Evolutionary conservation across 768 basidiomycete genomes (phyloP), one percentile per base, ranked within the genome.

Genomic region (Nidularia sp.): DNA sequence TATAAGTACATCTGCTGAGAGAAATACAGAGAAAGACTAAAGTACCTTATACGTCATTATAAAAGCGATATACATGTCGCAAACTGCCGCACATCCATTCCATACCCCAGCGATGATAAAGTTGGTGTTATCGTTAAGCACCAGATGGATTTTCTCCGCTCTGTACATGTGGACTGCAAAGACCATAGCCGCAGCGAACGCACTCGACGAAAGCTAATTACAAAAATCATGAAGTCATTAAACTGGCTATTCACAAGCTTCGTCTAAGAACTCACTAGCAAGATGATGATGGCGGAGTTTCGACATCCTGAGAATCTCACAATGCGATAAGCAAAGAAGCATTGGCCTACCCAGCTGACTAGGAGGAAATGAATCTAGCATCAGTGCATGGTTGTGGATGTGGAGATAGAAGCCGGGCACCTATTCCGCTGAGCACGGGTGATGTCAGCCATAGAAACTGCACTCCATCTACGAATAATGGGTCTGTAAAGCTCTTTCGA

Each of bases 401-500:
- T 29, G 25, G 25, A 29, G 25, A 29, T 29, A 5, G 46, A 22
- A 8, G 22, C 34, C 12, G 25, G 25, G 2, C 48, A 47, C 54
- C 54, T 45, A 39, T 47, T 42, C 18, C 36, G 15, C 36, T 34
- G 22, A 34, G 36, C 35, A 25, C 18, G 35, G 18, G 54, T 25
- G 15, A 33, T 47, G 33, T 43, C 18, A 25, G 32, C 50, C 34
- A 48, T 13, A 48, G 22, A 35, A 34, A 12, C 12, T 48, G 29
- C 25, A 48, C 32, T 10, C 25, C 33, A 32, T 35, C 32, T 10
- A 48, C 22, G 10, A 25, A 15, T 12, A 25, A 42, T 32, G 51
- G 41, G 34, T 44, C 41, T 18, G 49, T 49, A 43, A 45, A 54
- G 39, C 49, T 47, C n/a, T 43, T 29, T 13, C 34, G 34, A 33